Percentiles rank a stretch among this genome's conserved stretches.
phyloP scores from a whole-genome alignment of 2,329 filamentous ascomycete species.

The Pseudogymnoascus destructans region DNA sequence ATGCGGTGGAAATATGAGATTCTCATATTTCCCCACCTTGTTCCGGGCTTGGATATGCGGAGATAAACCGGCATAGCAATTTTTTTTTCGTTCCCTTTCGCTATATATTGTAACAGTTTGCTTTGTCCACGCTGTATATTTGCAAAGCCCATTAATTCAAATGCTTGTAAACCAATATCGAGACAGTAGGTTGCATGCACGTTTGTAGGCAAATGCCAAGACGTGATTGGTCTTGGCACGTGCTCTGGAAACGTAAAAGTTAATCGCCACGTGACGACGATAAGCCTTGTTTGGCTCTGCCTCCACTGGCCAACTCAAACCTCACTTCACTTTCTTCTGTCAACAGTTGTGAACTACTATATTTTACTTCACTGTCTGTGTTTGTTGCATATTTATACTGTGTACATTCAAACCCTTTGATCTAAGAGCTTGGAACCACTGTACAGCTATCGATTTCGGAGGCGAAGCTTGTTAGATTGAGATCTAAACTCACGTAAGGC shows the following conservation, averaged over 20 bases:
- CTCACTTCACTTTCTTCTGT: neutral
- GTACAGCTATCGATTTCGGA: neutral
- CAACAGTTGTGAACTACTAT: neutral
- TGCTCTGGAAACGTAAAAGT: neutral
- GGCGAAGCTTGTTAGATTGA: neutral
- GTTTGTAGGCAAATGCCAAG: neutral
- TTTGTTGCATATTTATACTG: neutral
- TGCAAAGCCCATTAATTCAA: no score
- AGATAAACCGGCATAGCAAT: neutral
- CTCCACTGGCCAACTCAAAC: neutral
- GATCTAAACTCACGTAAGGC: neutral
- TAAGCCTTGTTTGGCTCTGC: slow-evolving; percentile 6
- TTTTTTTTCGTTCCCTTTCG: neutral
- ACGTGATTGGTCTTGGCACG: neutral
- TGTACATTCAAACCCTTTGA: neutral
- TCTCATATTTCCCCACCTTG: neutral
- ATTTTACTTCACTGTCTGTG: neutral
- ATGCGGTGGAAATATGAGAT: neutral
- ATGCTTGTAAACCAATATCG: no score
- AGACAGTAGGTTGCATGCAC: no score
- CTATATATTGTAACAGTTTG: neutral
- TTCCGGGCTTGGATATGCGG: neutral
- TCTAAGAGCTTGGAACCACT: neutral
- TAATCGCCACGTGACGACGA: neutral
- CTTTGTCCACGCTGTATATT: neutral